Base-by-base conservation (phyloP, 1,284 basidiomycete genomes). In the Athelia psychrophila region DNA sequence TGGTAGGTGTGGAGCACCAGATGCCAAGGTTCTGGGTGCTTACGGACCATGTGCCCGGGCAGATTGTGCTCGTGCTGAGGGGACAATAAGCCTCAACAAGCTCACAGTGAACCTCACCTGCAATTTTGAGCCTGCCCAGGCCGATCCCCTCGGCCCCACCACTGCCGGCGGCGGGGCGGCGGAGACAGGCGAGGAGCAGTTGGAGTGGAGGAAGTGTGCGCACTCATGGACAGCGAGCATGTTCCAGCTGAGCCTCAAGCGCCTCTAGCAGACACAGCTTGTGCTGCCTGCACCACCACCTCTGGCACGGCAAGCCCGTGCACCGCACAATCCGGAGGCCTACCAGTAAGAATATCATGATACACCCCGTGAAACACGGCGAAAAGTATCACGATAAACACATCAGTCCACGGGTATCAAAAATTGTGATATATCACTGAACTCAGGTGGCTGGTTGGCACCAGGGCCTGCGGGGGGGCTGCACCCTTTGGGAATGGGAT, bases 21-120 rank as follows among this genome's bases (percentile, higher is more conserved):
- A 86, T 91, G 82, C 89, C 88, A 2, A 75, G 88, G 40, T 91
- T 86, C 65, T 91, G 88, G 88, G 84, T 91, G 1, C 73, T 91
- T 27, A 88, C 86, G 0, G 88, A 91, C 63, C 85, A 91, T 63
- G 76, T 75, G 30, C 75, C 88, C 38, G 71, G 70, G 10, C 84
- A 91, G 63, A 78, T 91, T 46, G 86, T 91, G 2, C 77, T 91
- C 33, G 86, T 91, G 33, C 72, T 91, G 38, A 74, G 88, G 87
- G 81, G 79, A 91, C 88, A 2, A 88, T 91, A 85, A 87, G 85
- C 10, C 70, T 91, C 35, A 91, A 91, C 58, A 88, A 91, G 65
- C 78, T 91, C 13, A 88, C 88, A 16, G 88, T 87, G 6, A 88
- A 91, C 64, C 73, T 91, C 44, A 89, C 88, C 1, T 91, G 88